These are phyloP conservation scores for Neurospora sp. DNA, from an alignment of 495 filamentous ascomycete genomes.

Conservation along the genomic window DNA sequence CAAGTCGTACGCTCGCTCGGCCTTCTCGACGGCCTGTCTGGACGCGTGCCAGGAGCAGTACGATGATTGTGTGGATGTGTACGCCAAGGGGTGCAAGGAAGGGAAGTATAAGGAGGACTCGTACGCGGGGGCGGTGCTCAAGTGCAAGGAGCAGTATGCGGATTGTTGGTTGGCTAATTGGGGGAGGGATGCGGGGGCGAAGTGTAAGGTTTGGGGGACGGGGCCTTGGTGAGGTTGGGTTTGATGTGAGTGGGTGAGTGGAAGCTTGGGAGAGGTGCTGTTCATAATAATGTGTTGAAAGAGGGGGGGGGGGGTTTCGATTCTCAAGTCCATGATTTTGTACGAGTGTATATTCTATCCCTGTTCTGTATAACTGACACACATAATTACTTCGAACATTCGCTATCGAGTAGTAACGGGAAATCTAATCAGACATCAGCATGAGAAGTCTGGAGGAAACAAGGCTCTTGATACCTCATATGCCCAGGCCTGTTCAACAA, in stretches of 20 bases:
- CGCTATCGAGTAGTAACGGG: background rate
- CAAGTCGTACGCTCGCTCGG: constrained; percentile 22
- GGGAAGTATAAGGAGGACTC: constrained; percentile 24
- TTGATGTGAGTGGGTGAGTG: background rate
- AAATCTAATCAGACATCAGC: background rate
- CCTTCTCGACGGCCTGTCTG: constrained; percentile 26
- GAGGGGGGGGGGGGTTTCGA: background rate
- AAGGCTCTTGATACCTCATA: background rate
- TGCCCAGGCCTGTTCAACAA: background rate
- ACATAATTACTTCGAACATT: background rate
- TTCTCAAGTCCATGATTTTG: background rate
- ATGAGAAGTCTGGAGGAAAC: background rate
- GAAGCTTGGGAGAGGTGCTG: background rate
- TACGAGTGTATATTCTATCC: background rate
- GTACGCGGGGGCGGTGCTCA: background rate
- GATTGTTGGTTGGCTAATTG: constrained; percentile 4
- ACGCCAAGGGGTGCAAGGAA: constrained; percentile 32
- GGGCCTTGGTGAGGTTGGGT: background rate
- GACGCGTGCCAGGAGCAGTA: constrained; percentile 42
- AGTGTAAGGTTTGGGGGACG: constrained; percentile 15
- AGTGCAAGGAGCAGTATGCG: constrained; percentile 9
- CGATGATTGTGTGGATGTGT: constrained; percentile 32
- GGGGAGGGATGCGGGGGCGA: constrained; percentile 6
- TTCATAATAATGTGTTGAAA: background rate
- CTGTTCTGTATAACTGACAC: background rate